A percentile compares a stretch with the other conserved stretches of the same genome.
phyloP scores from a whole-genome alignment of 2,329 filamentous ascomycete species.

The Diplodia seriata region DNA sequence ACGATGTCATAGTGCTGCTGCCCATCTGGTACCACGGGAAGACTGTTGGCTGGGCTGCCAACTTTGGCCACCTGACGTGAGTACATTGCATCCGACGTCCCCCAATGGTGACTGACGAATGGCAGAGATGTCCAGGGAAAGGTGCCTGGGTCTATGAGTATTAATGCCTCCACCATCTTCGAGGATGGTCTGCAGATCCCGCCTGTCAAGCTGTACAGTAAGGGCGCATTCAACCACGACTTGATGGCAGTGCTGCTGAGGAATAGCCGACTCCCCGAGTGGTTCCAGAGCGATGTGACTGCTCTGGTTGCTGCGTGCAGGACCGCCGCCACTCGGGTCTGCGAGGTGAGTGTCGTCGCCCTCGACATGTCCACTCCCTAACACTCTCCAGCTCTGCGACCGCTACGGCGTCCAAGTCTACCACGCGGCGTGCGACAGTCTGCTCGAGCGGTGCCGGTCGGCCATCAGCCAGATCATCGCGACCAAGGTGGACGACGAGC shows the following conservation, averaged over 20 bases:
- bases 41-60: constrained; percentile 58
- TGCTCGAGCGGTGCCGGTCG: constrained; percentile 54
- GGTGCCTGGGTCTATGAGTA: constrained; percentile 59
- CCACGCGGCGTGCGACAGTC: constrained; percentile 54
- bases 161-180: constrained; percentile 56
- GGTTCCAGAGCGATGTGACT: constrained; percentile 57
- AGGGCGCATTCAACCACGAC: constrained; percentile 53
- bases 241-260: constrained; percentile 56
- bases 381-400: constrained; percentile 43
- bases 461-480: constrained; percentile 57
- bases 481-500: constrained; percentile 52
- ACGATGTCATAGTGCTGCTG: constrained; percentile 58
- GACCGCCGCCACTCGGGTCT: constrained; percentile 54
- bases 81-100: constrained; percentile 36
- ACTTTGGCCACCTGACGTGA: constrained; percentile 58
- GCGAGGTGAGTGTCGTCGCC: constrained; percentile 40
- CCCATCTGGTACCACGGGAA: constrained; percentile 56
- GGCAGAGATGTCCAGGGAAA: constrained; percentile 50
- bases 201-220: constrained; percentile 55
- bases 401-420: constrained; percentile 56
- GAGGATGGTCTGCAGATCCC: constrained; percentile 61
- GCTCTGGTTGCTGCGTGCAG: constrained; percentile 57
- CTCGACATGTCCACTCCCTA: accelerated
- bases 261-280: constrained; percentile 58
- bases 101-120: background rate